Evolutionary conservation across 257 asterid genomes (phyloP), one percentile per base, ranked within the genome.

Genomic region (Solanum corneliomulleri): DNA sequence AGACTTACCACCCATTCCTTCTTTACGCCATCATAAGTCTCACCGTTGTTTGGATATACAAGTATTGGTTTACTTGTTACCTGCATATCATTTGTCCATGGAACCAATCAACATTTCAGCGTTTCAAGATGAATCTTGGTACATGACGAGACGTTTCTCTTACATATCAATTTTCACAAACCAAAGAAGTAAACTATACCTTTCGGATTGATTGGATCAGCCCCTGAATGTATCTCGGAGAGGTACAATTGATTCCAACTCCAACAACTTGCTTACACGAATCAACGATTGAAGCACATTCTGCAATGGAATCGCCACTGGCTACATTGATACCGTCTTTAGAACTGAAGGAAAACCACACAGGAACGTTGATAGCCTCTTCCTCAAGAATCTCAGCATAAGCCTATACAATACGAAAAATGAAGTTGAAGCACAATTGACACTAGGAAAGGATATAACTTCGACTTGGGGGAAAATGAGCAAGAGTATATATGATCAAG

Each of bases 1-100:
- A 83, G 47, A 84, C 93, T 92, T 86, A 96, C 98, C 95, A 92
- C 90, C 98, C 99, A 95, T 87, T 96, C 94, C 91, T 96, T 96
- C 86, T 52, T 90, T 45, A 47, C 88, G n/a, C 90, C 92, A 88
- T 94, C 97, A 75, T 96, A 96, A 25, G 97, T 93, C 89, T 96
- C 98, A 0, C 99, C 98, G n/a, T 94, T 95, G 90, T 96, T 96
- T 4, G 98, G 99, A 90, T 96, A 96, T 89, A 94, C 85, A 56
- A 95, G 92, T 87, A 96, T 90, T 3, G 98, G 97, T 87, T 96
- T 96, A 11, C 60, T 64, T 2, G 98, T 94, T 68, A 88, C 98
- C 98, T 94, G 93, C 83, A 91, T 75, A 33, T 70, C 11, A 29
- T 42, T 35, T 37, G 12, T 6, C 25, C 58, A 76, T 77, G 49